Evolutionary conservation across 139 green algal species (phyloP).

Genomic region (Chlamydomonas incerta): DNA sequence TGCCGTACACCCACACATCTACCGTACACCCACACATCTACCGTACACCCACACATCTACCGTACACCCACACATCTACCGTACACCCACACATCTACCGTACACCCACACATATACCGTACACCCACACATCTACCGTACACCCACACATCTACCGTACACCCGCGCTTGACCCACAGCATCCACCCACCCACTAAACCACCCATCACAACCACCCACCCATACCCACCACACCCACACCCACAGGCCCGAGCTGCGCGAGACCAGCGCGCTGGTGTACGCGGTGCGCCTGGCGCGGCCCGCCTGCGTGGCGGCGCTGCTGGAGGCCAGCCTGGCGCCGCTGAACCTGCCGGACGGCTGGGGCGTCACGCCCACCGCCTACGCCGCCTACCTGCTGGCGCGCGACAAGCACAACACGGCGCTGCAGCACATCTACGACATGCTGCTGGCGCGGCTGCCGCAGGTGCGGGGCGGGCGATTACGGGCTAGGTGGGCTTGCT

Average conservation of each 20-base stretch:
- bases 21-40: too few relatives aligned
- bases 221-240: neutral
- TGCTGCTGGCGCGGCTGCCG: constrained; percentile 23
- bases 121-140: too few relatives aligned
- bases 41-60: too few relatives aligned
- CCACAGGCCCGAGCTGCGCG: constrained; percentile 6
- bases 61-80: too few relatives aligned
- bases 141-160: too few relatives aligned
- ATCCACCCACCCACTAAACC: neutral
- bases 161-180: neutral
- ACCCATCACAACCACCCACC: neutral
- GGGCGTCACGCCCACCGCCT: constrained; percentile 6
- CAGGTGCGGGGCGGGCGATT: neutral
- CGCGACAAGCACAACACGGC: neutral
- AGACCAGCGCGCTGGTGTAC: neutral
- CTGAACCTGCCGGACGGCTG: constrained; percentile 19
- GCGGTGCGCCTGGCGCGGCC: constrained; percentile 16
- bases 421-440: constrained; percentile 26
- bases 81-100: too few relatives aligned
- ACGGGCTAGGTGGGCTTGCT: too few relatives aligned
- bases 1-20: too few relatives aligned
- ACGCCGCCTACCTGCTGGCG: constrained; percentile 1
- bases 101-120: too few relatives aligned
- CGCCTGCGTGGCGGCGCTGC: constrained; percentile 18
- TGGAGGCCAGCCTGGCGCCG: neutral